A percentile compares a stretch with the other conserved stretches of the same genome.
Evolutionary conservation across 1,284 basidiomycete species (phyloP).

Genomic region (Thelephora terrestris): DNA sequence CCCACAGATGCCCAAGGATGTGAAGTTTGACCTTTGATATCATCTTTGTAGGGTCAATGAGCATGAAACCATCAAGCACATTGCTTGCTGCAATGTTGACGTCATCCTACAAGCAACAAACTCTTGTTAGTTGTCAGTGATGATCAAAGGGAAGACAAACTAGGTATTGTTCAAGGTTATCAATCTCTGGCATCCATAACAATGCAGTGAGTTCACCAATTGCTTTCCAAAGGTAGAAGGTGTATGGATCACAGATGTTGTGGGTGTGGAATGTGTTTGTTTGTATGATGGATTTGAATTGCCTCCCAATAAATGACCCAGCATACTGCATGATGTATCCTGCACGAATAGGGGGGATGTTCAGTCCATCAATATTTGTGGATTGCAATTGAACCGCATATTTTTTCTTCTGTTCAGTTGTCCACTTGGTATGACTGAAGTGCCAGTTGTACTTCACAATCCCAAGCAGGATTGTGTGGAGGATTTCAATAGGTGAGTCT

Average conservation of each 20-base stretch:
- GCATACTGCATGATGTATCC: constrained; percentile 17
- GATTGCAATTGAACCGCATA: constrained; percentile 10
- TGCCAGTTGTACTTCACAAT: constrained; percentile 26
- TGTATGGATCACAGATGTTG: constrained; percentile 12
- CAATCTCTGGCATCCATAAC: constrained; percentile 28
- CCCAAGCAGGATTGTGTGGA: constrained; percentile 28
- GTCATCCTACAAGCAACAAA: constrained; percentile 8
- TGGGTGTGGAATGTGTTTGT: constrained; percentile 13
- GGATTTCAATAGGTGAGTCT: constrained; percentile 27
- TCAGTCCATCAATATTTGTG: constrained; percentile 10
- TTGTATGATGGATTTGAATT: constrained; percentile 15
- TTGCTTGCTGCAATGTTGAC: constrained; percentile 11
- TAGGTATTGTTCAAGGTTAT: constrained; percentile 22
- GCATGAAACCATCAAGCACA: constrained; percentile 11
- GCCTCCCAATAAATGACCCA: constrained; percentile 14
- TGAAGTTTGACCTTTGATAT: constrained; percentile 26
- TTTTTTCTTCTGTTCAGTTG: constrained; percentile 2
- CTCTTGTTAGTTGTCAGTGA: constrained; percentile 1
- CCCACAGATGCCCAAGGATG: constrained; percentile 16
- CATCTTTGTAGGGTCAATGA: constrained; percentile 14
- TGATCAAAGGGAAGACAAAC: constrained; percentile 11
- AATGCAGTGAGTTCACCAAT: constrained; percentile 23
- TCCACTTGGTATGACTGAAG: constrained; percentile 10
- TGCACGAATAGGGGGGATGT: constrained; percentile 12
- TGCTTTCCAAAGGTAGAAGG: constrained; percentile 13